Evolutionary conservation across 495 filamentous ascomycete species (phyloP), one percentile per base, ranked within the genome.

Genomic region (Elasticomyces elasticus): DNA sequence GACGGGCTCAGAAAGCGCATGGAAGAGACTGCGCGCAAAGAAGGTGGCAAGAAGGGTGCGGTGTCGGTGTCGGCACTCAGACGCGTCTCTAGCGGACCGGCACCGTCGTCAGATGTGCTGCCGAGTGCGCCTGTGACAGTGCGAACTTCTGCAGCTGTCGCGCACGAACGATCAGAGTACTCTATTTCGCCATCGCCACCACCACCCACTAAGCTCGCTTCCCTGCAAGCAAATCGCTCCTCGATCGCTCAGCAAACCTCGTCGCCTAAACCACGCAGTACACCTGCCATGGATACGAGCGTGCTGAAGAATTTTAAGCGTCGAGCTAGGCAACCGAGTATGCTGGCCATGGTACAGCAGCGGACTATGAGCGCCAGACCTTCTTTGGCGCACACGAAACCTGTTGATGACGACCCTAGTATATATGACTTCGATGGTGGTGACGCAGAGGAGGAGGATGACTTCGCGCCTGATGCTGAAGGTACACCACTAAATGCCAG

Each of bases 251-350:
- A 22, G 10, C 53, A 53, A 7, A 25, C 48, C 4, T 64, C 62
- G 25, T 47, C 40, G 13, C 35, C 52, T 0, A 51, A 52, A 33
- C 40, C 47, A 20, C 55, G 55, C 5, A 31, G 26, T 12, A 80
- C 77, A 3, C 77, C 78, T 44, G 75, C 72, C 2, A 74, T 74
- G 43, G 78, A 82, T 33, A 79, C 62, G 25, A 80, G 79, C 5
- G 66, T 82, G 15, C 54, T 73, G 19, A 64, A 62, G 33, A 84
- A 82, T 58, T 86, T 86, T 66, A 82, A 77, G 54, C 71, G 79
- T 31, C 71, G 83, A 53, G 72, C 81, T 15, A 72, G 82, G 66
- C 82, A 87, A 63, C 77, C 79, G 5, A 87, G 83, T 64, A 77
- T 87, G 51, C 67, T 87, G 13, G 76, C 79, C 17, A 80, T 81